Conservation (phyloP, 2,329 filamentous ascomycete species). For the Penicillium sp. region DNA sequence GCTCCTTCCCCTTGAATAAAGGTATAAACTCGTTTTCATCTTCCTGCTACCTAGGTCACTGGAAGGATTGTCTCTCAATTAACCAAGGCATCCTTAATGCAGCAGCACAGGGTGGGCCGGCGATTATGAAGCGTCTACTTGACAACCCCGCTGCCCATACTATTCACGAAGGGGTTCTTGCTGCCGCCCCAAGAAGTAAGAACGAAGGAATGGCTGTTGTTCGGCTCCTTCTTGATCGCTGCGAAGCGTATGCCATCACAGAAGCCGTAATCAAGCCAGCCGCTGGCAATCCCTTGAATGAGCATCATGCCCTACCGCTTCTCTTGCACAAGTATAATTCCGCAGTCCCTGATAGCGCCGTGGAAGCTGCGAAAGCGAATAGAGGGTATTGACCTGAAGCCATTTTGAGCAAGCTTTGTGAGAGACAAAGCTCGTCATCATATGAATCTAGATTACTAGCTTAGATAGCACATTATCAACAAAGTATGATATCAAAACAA, state of each 20-base stretch:
- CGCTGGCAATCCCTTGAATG: not conserved
- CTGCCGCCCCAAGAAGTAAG: not conserved
- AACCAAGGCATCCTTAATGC: not conserved
- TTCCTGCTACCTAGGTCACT: not conserved
- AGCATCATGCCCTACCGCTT: not conserved
- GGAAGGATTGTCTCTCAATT: not conserved
- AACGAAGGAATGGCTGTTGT: not conserved
- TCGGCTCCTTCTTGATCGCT: not conserved
- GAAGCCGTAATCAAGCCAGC: not conserved
- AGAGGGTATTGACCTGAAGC: not conserved
- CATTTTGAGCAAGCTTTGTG: not conserved
- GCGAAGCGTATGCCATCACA: not conserved
- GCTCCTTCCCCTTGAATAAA: not conserved
- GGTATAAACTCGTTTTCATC: not conserved
- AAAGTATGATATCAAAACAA: too few relatives aligned
- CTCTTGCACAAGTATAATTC: not conserved
- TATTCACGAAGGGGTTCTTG: not conserved
- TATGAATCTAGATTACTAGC: not conserved
- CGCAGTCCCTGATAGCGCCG: not conserved
- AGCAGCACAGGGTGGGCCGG: not conserved
- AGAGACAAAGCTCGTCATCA: not conserved
- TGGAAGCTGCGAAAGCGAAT: not conserved
- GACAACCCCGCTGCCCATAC: not conserved
- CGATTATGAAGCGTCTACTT: not conserved
- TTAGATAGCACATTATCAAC: too few relatives aligned